A percentile compares a stretch with the other conserved stretches of the same genome.
Evolutionary conservation across 2,329 filamentous ascomycete species (phyloP).

Genomic region (Nothophaeocryptopus gaeumannii): DNA sequence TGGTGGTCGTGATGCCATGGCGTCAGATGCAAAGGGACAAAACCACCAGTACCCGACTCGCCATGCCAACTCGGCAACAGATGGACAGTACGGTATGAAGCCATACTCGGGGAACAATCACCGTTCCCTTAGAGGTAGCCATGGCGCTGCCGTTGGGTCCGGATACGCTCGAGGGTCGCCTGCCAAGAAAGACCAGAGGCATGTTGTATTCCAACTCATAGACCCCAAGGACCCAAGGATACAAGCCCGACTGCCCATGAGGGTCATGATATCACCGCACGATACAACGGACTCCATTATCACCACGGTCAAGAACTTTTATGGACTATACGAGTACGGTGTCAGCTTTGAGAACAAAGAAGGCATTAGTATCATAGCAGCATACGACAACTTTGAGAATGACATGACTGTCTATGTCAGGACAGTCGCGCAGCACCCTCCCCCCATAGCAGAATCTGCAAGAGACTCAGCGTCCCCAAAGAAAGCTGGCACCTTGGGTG

Average conservation of each 20-base stretch:
- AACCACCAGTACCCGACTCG: constrained; percentile 37
- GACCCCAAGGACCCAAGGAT: constrained; percentile 35
- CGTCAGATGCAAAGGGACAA: constrained; percentile 29
- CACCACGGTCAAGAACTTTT: constrained; percentile 98
- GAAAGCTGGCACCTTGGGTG: constrained; percentile 56
- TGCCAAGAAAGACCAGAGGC: constrained; percentile 54
- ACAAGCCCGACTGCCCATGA: constrained; percentile 71
- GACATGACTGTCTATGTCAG: constrained; percentile 93
- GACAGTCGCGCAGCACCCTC: constrained; percentile 28
- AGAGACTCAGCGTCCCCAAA: constrained; percentile 43
- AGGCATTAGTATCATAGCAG: constrained; percentile 86
- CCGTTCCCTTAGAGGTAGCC: constrained; percentile 22
- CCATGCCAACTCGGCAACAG: constrained; percentile 23
- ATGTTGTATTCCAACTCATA: constrained; percentile 75
- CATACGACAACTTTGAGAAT: constrained; percentile 91
- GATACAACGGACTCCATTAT: constrained; percentile 98
- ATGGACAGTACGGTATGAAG: constrained; percentile 15
- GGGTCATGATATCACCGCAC: constrained; percentile 88
- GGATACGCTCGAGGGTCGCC: constrained; percentile 32
- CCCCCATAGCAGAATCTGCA: constrained; percentile 22
- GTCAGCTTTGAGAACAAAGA: constrained; percentile 92
- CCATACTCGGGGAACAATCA: constrained; percentile 14
- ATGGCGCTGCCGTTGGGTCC: constrained; percentile 24
- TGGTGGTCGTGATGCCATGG: constrained; percentile 21
- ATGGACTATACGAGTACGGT: constrained; percentile 85